A percentile compares a stretch with the other conserved stretches of the same genome.
Conservation (phyloP, 345 rosid genomes). For the Clausena lansium region DNA sequence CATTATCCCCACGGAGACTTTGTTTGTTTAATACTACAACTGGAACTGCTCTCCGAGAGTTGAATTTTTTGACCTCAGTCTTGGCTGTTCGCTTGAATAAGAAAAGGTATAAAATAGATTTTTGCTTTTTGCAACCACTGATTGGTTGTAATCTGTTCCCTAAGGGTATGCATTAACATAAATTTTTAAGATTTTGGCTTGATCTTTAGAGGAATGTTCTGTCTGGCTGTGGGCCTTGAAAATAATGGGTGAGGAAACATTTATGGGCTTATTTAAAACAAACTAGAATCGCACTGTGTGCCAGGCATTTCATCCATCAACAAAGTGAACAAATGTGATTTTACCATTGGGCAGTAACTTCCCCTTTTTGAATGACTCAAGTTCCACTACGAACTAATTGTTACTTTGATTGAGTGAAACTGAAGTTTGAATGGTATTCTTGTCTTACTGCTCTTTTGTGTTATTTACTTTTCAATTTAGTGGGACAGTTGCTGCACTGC, state of each 20-base stretch:
- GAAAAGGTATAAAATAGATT: constrained; percentile 44
- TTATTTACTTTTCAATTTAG: constrained; percentile 2
- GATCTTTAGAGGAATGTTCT: neutral
- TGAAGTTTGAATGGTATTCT: neutral
- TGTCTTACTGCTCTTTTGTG: neutral
- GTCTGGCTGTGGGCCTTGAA: neutral
- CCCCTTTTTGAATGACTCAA: neutral
- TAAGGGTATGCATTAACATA: neutral
- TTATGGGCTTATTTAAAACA: neutral
- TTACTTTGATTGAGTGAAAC: neutral
- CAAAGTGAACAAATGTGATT: neutral
- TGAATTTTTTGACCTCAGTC: constrained; percentile 79
- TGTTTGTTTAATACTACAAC: constrained; percentile 73
- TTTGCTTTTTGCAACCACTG: neutral
- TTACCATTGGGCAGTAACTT: neutral
- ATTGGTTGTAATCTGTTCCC: neutral
- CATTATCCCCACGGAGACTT: constrained; percentile 78
- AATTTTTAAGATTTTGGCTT: neutral
- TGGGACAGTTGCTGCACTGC: neutral
- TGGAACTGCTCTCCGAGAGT: constrained; percentile 62
- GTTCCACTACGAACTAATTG: neutral
- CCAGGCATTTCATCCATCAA: neutral
- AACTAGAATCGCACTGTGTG: neutral
- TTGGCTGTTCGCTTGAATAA: constrained; percentile 78
- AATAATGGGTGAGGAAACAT: neutral